Evolutionary conservation across 140 eudicot genomes (phyloP), one percentile per base, ranked within the genome.

Genomic region (Ambrosia hybrid): DNA sequence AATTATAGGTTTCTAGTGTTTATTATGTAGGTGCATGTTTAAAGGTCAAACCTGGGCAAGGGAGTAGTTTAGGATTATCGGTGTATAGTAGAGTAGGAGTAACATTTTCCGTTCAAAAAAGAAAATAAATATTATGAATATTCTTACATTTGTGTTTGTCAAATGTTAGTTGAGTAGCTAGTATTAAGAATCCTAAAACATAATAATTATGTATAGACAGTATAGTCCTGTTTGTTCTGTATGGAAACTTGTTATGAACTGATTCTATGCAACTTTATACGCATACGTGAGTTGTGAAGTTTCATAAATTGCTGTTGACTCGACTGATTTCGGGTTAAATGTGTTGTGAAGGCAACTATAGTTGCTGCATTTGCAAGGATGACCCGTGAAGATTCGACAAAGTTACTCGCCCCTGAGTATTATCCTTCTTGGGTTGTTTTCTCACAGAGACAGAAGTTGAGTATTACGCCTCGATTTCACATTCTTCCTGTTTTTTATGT

Each of bases 391-490:
- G 99, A 94, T 90, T 94, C 99, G 16, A 80, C 82, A 76, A 94
- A 90, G 84, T 72, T 94, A 46, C 85, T 94, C 17, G 17, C 95
- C 6, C 89, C 89, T 5, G 95, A 86, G 73, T 81, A 82, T 66
- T 94, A 94, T 66, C 99, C 99, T 34, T 88, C 99, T 7, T 94
- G 99, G 99, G 90, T 90, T 45, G 96, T 88, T 73, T 94, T 94
- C 83, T 84, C 97, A 9, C 89, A 88, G 76, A 74, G 77, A 11
- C 99, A 94, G 67, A 94, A 90, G 97, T 91, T 92, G 55, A 76
- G 80, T 74, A 16, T 12, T 13, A 33, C 13, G 34, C 8, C 38
- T 5, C 43, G 12, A 26, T 49, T 51, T 68, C 49, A 72, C 36
- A 48, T 12, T 15, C 43, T 9, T 49, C 4, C 55, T 11, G 6